Conservation (phyloP, 306 rosid genomes). For the Citrullus amarus region DNA sequence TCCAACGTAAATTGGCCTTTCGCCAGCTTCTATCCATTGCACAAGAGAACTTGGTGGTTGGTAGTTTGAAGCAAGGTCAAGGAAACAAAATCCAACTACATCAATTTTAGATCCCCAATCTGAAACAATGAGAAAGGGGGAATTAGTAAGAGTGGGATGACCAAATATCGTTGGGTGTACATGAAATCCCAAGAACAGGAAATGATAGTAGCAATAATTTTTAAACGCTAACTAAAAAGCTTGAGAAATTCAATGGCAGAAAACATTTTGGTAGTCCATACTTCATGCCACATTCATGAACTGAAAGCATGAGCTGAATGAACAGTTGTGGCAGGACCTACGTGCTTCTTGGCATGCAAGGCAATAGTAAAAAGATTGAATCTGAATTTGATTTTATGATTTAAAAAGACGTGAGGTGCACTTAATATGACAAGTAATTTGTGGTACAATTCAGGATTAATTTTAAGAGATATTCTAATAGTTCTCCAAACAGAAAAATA, state of each 20-base stretch:
- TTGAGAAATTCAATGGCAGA: background rate
- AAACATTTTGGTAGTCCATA: background rate
- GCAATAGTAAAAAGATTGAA: too few relatives aligned
- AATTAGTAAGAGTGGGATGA: background rate
- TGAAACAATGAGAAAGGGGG: slow-evolving; percentile 30
- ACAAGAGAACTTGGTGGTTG: slow-evolving; percentile 61
- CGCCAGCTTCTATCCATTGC: slow-evolving; percentile 72
- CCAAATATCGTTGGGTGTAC: slow-evolving; percentile 4
- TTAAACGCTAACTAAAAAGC: too few relatives aligned
- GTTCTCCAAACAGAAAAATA: too few relatives aligned
- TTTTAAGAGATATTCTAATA: too few relatives aligned
- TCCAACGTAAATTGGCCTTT: slow-evolving; percentile 70
- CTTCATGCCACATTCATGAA: too few relatives aligned
- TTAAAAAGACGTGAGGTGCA: too few relatives aligned
- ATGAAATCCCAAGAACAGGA: background rate
- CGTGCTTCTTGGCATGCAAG: too few relatives aligned
- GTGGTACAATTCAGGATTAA: too few relatives aligned
- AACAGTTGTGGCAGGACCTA: too few relatives aligned
- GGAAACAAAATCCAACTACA: slow-evolving; percentile 95
- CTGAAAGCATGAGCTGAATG: too few relatives aligned
- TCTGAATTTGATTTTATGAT: too few relatives aligned
- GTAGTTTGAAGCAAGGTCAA: slow-evolving; percentile 84
- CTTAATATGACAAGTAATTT: too few relatives aligned
- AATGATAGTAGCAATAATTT: background rate
- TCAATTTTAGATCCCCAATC: slow-evolving; percentile 92